Conservation (phyloP, 2,329 filamentous ascomycete genomes). For the Fusarium chuoi region DNA sequence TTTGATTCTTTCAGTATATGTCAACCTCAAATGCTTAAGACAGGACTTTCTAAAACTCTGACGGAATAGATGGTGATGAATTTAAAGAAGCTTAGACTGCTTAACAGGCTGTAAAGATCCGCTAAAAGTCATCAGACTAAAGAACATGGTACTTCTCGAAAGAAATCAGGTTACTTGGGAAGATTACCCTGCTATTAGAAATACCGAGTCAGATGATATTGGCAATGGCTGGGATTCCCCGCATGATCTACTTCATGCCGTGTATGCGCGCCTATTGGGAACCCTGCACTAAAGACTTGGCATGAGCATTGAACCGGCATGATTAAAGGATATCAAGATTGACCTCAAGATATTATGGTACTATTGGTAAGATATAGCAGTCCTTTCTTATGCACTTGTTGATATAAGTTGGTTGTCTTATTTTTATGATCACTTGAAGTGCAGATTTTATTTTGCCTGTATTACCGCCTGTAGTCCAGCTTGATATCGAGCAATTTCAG, state of each 20-base stretch:
- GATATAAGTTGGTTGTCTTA: not conserved
- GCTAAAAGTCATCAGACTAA: not conserved
- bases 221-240: not conserved
- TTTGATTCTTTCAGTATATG: fast-evolving
- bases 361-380: fast-evolving
- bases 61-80: fast-evolving
- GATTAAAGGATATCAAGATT: not conserved
- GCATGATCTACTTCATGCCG: not conserved
- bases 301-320: too few relatives aligned
- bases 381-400: fast-evolving
- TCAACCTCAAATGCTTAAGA: fast-evolving
- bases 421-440: too few relatives aligned
- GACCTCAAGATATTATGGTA: fast-evolving
- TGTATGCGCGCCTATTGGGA: not conserved
- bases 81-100: not conserved
- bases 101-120: too few relatives aligned
- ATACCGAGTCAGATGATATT: not conserved
- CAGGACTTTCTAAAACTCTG: not conserved
- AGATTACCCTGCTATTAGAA: not conserved
- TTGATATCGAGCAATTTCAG: too few relatives aligned
- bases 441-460: too few relatives aligned
- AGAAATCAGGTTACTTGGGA: not conserved
- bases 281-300: not conserved
- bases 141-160: not conserved
- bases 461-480: too few relatives aligned